Conservation (phyloP, 2,329 filamentous ascomycete genomes). For the Incumbomyces lentus region DNA sequence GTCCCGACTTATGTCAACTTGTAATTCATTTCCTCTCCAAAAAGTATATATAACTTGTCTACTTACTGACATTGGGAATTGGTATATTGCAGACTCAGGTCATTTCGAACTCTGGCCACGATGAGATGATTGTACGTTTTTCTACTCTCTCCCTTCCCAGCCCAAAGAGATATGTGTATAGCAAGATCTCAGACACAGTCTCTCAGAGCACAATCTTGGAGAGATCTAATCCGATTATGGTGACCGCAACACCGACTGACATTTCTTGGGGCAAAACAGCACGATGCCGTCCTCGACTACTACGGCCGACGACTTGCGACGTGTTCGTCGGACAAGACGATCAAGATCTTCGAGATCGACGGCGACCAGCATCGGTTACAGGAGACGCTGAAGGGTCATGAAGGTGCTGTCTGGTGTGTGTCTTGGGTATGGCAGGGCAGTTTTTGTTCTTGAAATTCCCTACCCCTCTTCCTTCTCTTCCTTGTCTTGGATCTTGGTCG, state of each 20-base stretch:
- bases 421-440: constrained; percentile 58
- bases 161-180: neutral
- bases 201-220: too few species aligned
- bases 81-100: constrained; percentile 52
- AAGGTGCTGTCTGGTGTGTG: constrained; percentile 95
- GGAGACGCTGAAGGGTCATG: constrained; percentile 92
- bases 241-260: neutral
- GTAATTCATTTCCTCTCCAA: too few species aligned
- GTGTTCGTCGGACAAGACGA: constrained; percentile 94
- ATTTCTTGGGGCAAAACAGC: constrained; percentile 40
- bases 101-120: constrained; percentile 78
- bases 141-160: constrained; percentile 4
- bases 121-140: constrained; percentile 95
- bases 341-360: constrained; percentile 98
- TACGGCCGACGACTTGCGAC: constrained; percentile 93
- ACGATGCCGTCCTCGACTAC: constrained; percentile 97
- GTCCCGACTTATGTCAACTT: too few species aligned
- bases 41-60: too few species aligned
- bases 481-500: too few species aligned
- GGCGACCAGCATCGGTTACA: constrained; percentile 80
- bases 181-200: too few species aligned
- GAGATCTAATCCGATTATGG: too few species aligned
- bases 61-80: too few species aligned
- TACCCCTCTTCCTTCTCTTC: too few species aligned
- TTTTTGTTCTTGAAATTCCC: constrained; percentile 10